These are phyloP conservation scores for Haberlea rhodopensis DNA, from an alignment of 257 asterid genomes.

Conservation along the genomic window DNA sequence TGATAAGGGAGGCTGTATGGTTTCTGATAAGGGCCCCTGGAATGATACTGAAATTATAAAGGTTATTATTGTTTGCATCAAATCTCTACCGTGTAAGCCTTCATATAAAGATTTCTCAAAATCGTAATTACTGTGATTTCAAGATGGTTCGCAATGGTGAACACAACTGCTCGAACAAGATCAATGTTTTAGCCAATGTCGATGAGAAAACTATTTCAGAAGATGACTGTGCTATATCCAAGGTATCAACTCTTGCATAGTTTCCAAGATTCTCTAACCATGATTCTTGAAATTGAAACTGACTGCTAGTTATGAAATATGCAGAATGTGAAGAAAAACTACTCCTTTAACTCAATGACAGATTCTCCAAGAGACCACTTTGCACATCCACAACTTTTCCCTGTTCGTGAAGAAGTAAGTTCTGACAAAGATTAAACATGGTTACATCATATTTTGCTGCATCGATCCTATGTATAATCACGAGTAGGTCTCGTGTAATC, in stretches of 20 bases:
- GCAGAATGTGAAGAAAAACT: conserved; percentile 39
- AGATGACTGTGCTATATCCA: conserved; percentile 46
- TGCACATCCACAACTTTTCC: conserved; percentile 43
- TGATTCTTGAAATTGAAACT: background rate
- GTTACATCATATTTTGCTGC: too few species aligned
- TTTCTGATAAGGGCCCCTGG: conserved; percentile 96
- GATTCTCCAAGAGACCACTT: conserved; percentile 37
- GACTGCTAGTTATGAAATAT: conserved; percentile 2
- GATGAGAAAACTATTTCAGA: conserved; percentile 76
- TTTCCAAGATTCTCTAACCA: background rate
- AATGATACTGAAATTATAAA: conserved; percentile 84
- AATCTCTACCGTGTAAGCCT: background rate
- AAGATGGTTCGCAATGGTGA: conserved; percentile 87
- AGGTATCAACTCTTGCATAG: conserved; percentile 24
- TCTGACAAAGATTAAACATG: background rate
- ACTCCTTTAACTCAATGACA: conserved; percentile 38
- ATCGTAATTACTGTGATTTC: conserved; percentile 24
- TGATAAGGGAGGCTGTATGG: conserved; percentile 88
- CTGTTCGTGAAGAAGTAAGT: conserved; percentile 73
- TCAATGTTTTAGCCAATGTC: conserved; percentile 27
- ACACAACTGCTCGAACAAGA: conserved; percentile 69
- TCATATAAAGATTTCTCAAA: conserved; percentile 19
- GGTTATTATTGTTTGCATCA: conserved; percentile 36
- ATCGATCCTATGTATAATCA: too few species aligned
- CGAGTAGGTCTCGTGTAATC: too few species aligned